Percentiles rank a stretch among this genome's conserved stretches.
Conservation (phyloP, 106 monocot genomes). For the Triglochin maritima region DNA sequence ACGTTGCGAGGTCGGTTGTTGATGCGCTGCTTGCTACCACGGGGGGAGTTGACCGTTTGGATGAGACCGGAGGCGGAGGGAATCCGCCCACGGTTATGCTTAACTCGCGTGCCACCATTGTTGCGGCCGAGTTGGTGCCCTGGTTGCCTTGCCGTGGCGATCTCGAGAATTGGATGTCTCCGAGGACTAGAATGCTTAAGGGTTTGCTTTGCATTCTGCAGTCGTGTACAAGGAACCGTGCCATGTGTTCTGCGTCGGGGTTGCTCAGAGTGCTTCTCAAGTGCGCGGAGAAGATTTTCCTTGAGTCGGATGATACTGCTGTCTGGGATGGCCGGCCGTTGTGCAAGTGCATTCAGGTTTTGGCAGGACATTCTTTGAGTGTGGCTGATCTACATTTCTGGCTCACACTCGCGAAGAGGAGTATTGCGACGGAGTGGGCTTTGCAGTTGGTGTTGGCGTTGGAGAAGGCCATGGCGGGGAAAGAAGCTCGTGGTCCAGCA, state of each 20-base stretch:
- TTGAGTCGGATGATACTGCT: slow-evolving; percentile 3
- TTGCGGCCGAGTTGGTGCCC: slow-evolving; percentile 55
- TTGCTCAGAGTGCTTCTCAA: slow-evolving; percentile 42
- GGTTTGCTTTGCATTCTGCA: slow-evolving; percentile 49
- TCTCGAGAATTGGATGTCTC: slow-evolving; percentile 39
- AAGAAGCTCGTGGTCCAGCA: slow-evolving; percentile 68
- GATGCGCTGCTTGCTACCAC: slow-evolving; percentile 77
- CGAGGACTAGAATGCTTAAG: slow-evolving; percentile 59
- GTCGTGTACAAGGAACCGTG: slow-evolving; percentile 72
- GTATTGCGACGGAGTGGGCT: slow-evolving; percentile 47
- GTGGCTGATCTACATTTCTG: slow-evolving; percentile 59
- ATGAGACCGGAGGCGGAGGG: slow-evolving; percentile 16
- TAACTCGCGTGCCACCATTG: slow-evolving; percentile 59
- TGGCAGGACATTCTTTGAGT: slow-evolving; percentile 68
- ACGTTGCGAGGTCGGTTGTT: slow-evolving; percentile 41
- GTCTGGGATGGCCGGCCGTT: slow-evolving; percentile 48
- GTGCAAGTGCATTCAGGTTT: slow-evolving; percentile 60
- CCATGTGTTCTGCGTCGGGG: slow-evolving; percentile 71
- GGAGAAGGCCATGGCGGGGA: slow-evolving; percentile 70
- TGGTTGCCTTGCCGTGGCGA: slow-evolving; percentile 55
- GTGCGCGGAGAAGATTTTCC: slow-evolving; percentile 41
- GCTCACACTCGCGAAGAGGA: slow-evolving; percentile 55
- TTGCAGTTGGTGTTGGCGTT: slow-evolving; percentile 44
- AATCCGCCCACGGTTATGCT: slow-evolving; percentile 56
- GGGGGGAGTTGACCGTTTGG: slow-evolving; percentile 62